Evolutionary conservation across 1,284 basidiomycete genomes (phyloP).

Genomic region (Cryptococcus maquisensis): DNA sequence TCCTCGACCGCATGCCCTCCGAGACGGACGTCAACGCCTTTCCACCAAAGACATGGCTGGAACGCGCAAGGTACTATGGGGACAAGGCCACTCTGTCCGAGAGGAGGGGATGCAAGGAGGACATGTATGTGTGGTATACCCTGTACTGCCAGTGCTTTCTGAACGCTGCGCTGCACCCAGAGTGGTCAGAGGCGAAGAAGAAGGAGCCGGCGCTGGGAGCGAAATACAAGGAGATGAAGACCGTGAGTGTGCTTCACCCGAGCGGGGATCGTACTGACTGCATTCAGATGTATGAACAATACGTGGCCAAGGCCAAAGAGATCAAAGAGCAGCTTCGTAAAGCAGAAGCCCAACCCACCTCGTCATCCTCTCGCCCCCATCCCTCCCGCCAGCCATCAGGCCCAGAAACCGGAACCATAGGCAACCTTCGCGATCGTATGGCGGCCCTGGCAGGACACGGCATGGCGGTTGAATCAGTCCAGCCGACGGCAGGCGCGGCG

Average conservation of each 20-base stretch:
- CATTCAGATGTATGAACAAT: conserved; percentile 16
- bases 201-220: conserved; percentile 29
- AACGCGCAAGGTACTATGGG: conserved; percentile 33
- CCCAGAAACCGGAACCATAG: conserved; percentile 28
- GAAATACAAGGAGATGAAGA: conserved; percentile 38
- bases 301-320: conserved; percentile 36
- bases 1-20: conserved; percentile 13
- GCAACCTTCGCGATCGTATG: conserved; percentile 49
- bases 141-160: conserved; percentile 29
- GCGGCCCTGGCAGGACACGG: conserved; percentile 44
- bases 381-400: conserved; percentile 10
- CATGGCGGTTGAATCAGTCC: conserved; percentile 36
- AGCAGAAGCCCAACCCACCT: not conserved
- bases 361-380: conserved; percentile 9
- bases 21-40: conserved; percentile 3
- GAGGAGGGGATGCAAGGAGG: conserved; percentile 28
- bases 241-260: conserved; percentile 21
- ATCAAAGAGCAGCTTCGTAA: conserved; percentile 34
- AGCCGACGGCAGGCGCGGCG: conserved; percentile 2
- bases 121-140: conserved; percentile 41
- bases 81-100: conserved; percentile 42
- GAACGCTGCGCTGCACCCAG: conserved; percentile 28
- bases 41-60: conserved; percentile 41
- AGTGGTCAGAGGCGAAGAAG: conserved; percentile 22
- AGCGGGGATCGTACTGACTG: too few relatives aligned